Evolutionary conservation across 2,329 filamentous ascomycete species (phyloP).

Genomic region (Talaromyces funiculosus): DNA sequence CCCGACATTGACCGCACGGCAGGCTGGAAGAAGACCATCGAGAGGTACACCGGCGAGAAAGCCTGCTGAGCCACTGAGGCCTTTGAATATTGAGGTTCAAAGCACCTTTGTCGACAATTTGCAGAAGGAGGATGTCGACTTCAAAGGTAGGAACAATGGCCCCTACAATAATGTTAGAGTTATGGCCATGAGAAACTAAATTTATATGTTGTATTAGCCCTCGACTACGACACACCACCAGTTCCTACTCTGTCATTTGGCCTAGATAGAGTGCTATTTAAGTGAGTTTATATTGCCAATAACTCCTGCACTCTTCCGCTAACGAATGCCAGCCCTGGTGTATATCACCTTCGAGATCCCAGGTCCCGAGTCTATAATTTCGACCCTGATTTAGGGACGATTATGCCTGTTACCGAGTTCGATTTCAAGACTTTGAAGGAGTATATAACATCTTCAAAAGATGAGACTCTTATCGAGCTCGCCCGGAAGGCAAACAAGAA

Average conservation of each 20-base stretch:
- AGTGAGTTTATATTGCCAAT: conserved; percentile 41
- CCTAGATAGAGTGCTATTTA: conserved; percentile 88
- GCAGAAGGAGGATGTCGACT: background rate
- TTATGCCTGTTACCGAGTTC: conserved; percentile 91
- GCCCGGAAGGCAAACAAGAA: conserved; percentile 64
- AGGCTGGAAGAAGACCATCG: background rate
- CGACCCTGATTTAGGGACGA: conserved; percentile 84
- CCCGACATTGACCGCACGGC: background rate
- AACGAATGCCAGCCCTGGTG: conserved; percentile 54
- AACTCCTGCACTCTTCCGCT: background rate
- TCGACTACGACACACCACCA: conserved; percentile 43
- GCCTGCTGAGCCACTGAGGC: background rate
- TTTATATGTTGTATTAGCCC: conserved; percentile 20
- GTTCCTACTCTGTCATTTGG: conserved; percentile 66
- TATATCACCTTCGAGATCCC: conserved; percentile 85
- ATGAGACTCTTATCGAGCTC: conserved; percentile 63
- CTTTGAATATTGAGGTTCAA: background rate
- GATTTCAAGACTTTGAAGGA: conserved; percentile 80
- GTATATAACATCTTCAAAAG: conserved; percentile 89
- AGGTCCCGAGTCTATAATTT: conserved; percentile 91
- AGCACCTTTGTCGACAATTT: background rate
- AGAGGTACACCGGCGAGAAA: background rate
- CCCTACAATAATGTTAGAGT: background rate
- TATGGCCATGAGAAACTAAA: background rate
- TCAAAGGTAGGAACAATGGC: background rate